Conservation (phyloP, 352 stramenopile genomes). For the Saprolegnia diclina region DNA sequence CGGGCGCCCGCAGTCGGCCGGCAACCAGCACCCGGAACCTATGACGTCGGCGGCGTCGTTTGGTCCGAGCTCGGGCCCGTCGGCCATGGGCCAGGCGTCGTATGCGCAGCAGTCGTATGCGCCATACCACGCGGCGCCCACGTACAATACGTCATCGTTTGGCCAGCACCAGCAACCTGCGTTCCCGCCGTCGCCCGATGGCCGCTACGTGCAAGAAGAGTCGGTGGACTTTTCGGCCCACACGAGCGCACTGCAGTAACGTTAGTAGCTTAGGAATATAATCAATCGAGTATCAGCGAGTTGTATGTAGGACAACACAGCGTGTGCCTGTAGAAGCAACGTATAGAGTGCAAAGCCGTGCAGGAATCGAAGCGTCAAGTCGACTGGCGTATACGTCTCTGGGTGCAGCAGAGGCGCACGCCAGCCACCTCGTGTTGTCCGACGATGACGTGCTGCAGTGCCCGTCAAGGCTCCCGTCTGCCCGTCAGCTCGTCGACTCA, state of each 20-base stretch:
- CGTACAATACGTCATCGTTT: constrained; percentile 29
- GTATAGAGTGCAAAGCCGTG: too few species aligned
- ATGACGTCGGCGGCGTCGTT: not conserved
- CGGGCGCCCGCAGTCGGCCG: constrained; percentile 15
- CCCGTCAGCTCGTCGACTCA: too few species aligned
- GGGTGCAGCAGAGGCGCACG: too few species aligned
- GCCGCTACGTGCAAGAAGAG: constrained; percentile 30
- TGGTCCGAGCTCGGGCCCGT: not conserved
- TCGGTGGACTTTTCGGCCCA: constrained; percentile 71
- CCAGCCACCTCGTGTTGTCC: too few species aligned
- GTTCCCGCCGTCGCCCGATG: constrained; percentile 16
- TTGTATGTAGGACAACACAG: too few species aligned
- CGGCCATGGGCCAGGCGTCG: not conserved
- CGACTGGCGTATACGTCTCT: too few species aligned
- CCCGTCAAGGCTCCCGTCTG: too few species aligned
- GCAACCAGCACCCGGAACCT: not conserved
- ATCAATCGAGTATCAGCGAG: not conserved
- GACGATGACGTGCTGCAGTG: too few species aligned
- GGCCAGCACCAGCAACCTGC: constrained; percentile 14
- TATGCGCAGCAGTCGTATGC: not conserved
- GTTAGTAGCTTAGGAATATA: not conserved
- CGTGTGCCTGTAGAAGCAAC: too few species aligned
- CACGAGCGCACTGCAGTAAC: constrained; percentile 66
- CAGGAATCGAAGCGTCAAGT: too few species aligned
- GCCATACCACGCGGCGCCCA: not conserved